These are phyloP conservation scores for Mortierella sp. DNA, from an alignment of 371 early-diverging fungal species.

Conservation along the genomic window DNA sequence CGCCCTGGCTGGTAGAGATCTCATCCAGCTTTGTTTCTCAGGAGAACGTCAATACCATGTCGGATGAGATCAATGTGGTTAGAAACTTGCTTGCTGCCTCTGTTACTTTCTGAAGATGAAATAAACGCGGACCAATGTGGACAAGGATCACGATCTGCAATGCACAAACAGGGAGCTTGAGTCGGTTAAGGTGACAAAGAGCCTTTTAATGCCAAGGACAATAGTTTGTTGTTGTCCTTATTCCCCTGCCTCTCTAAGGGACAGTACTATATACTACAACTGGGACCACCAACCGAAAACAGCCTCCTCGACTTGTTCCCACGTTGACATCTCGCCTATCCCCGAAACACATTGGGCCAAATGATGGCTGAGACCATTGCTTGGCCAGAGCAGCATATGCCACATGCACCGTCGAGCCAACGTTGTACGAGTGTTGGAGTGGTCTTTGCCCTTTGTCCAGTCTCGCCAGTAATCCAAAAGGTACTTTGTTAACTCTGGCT, in stretches of 20 bases:
- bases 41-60: slow-evolving; percentile 52
- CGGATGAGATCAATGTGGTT: slow-evolving; percentile 49
- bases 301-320: slow-evolving; percentile 42
- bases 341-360: slow-evolving; percentile 29
- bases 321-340: slow-evolving; percentile 37
- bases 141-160: neutral
- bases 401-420: slow-evolving; percentile 40
- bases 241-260: too few species aligned
- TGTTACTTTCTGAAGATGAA: slow-evolving; percentile 15
- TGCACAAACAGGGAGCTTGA: neutral
- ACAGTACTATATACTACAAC: too few species aligned
- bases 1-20: slow-evolving; percentile 50
- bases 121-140: neutral
- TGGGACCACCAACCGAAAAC: slow-evolving; percentile 52
- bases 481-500: neutral
- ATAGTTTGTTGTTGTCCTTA: too few species aligned
- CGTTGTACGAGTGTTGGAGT: too few species aligned
- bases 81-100: slow-evolving; percentile 45
- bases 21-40: slow-evolving; percentile 51
- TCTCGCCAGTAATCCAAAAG: slow-evolving; percentile 22
- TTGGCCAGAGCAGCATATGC: slow-evolving; percentile 52
- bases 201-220: too few species aligned
- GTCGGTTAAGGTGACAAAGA: too few species aligned
- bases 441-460: neutral
- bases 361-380: slow-evolving; percentile 31